phyloP scores from a whole-genome alignment of 1,284 basidiomycete genomes.

The Moesziomyces aphidis region DNA sequence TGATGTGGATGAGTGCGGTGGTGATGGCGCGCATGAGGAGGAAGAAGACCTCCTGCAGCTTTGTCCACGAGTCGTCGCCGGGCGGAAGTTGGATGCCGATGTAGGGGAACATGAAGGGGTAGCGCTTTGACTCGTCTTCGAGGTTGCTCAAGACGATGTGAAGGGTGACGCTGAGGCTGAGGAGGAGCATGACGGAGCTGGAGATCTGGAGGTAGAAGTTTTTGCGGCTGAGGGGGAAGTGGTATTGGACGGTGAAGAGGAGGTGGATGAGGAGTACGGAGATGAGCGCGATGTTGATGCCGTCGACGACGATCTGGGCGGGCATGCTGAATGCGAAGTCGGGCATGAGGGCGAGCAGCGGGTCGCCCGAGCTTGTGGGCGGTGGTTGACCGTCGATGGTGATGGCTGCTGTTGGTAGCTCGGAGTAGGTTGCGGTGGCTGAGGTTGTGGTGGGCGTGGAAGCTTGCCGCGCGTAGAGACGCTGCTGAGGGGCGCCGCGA shows the following conservation, averaged over 20 bases:
- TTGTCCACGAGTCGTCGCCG: slow-evolving; percentile 78
- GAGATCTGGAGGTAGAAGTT: slow-evolving; percentile 91
- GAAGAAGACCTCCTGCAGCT: slow-evolving; percentile 81
- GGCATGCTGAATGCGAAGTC: slow-evolving; percentile 82
- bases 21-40: slow-evolving; percentile 87
- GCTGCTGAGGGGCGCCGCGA: neutral
- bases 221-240: slow-evolving; percentile 89
- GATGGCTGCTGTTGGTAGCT: slow-evolving; percentile 42
- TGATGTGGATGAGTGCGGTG: slow-evolving; percentile 86
- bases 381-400: slow-evolving; percentile 52
- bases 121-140: slow-evolving; percentile 76
- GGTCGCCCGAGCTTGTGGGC: slow-evolving; percentile 43
- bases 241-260: slow-evolving; percentile 93
- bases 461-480: slow-evolving; percentile 12
- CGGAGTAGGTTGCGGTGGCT: slow-evolving; percentile 19
- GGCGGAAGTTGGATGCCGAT: slow-evolving; percentile 79
- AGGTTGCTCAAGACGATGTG: slow-evolving; percentile 76
- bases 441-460: slow-evolving; percentile 9
- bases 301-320: slow-evolving; percentile 87
- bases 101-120: slow-evolving; percentile 97
- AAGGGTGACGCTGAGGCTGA: slow-evolving; percentile 60
- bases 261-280: slow-evolving; percentile 91
- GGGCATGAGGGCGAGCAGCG: slow-evolving; percentile 57
- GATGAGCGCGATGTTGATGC: slow-evolving; percentile 87
- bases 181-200: slow-evolving; percentile 81